Conservation (phyloP, 116 monocot genomes). For the Papilionanthe hybrid region DNA sequence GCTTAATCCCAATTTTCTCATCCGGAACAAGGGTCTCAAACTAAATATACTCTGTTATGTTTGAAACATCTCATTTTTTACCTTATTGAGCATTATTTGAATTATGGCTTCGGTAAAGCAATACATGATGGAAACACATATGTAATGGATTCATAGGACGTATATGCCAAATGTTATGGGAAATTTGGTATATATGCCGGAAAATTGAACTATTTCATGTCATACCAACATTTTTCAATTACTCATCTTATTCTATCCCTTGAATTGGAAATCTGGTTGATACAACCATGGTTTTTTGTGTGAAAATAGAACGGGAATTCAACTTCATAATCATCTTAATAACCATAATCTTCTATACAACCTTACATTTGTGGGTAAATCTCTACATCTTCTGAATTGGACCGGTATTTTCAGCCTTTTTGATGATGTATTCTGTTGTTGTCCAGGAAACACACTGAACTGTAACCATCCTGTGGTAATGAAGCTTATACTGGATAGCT, state of each 20-base stretch:
- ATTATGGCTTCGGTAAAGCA: background rate
- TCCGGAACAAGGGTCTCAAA: background rate
- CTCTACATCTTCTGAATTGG: background rate
- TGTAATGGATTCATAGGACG: background rate
- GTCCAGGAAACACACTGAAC: constrained; percentile 88
- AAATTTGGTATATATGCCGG: background rate
- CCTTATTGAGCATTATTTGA: background rate
- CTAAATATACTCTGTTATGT: background rate
- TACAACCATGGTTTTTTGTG: background rate
- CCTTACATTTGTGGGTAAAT: background rate
- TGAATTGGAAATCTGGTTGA: background rate
- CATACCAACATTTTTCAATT: background rate
- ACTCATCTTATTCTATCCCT: background rate
- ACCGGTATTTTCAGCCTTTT: background rate
- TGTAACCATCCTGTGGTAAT: constrained; percentile 98
- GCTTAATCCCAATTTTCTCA: background rate
- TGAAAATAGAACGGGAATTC: background rate
- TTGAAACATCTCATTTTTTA: background rate
- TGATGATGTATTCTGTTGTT: constrained; percentile 1
- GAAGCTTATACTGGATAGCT: constrained; percentile 93
- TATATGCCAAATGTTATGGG: background rate
- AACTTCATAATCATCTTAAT: background rate
- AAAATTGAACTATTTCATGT: background rate
- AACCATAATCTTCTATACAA: background rate
- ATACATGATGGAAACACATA: background rate